phyloP scores from a whole-genome alignment of 2,329 filamentous ascomycete genomes.

The Pseudogymnoascus sp. region DNA sequence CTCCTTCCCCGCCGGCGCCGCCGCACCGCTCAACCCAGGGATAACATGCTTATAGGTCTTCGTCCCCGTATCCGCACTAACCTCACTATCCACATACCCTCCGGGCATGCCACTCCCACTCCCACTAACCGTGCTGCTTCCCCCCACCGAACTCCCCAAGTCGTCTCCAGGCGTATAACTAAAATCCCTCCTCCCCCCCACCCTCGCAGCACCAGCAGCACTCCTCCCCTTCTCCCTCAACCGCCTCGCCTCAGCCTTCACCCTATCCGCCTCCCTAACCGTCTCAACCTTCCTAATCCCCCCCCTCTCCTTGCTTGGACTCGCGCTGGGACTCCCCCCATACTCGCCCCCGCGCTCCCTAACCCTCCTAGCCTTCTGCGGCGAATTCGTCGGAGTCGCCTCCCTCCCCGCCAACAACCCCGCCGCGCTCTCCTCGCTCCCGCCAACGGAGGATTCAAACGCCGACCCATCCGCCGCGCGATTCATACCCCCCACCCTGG shows the following conservation, averaged over 20 bases:
- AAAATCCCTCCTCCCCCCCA: conserved; percentile 23
- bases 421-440: conserved; percentile 26
- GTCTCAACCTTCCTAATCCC: conserved; percentile 19
- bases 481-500: conserved; percentile 84
- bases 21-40: conserved; percentile 21
- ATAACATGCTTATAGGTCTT: conserved; percentile 29
- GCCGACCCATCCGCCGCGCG: conserved; percentile 66
- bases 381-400: conserved; percentile 46
- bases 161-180: conserved; percentile 27
- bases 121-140: conserved; percentile 8
- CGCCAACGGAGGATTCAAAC: conserved; percentile 40
- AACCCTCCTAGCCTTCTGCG: conserved; percentile 26
- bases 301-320: conserved; percentile 11
- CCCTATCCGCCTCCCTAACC: conserved; percentile 43
- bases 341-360: neutral
- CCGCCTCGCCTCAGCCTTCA: conserved; percentile 47
- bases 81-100: conserved; percentile 16
- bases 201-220: neutral
- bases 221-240: conserved; percentile 45
- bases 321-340: neutral
- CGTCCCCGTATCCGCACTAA: conserved; percentile 25
- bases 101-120: conserved; percentile 17
- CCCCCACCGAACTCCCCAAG: conserved; percentile 16
- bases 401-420: conserved; percentile 52
- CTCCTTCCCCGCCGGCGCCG: neutral